phyloP scores from a whole-genome alignment of 768 basidiomycete species.

The Lactarius evosmus region DNA sequence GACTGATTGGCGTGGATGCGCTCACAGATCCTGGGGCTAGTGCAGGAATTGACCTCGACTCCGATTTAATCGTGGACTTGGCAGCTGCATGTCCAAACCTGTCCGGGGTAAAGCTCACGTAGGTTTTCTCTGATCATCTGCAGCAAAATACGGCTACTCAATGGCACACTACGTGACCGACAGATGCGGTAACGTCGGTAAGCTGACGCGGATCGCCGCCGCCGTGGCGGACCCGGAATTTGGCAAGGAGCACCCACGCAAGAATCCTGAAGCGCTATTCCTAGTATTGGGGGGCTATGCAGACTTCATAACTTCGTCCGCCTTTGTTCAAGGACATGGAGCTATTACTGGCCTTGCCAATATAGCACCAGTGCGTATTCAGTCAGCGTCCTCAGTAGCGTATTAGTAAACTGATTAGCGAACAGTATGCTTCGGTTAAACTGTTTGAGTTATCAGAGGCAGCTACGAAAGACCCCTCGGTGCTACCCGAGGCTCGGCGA shows the following conservation, averaged over 20 bases:
- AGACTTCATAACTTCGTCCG: conserved; percentile 77
- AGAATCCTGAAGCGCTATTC: conserved; percentile 64
- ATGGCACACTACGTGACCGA: not conserved
- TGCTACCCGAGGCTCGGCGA: conserved; percentile 64
- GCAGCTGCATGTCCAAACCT: conserved; percentile 74
- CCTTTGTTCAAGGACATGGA: conserved; percentile 74
- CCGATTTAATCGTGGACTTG: conserved; percentile 79
- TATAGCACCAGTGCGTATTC: conserved; percentile 60
- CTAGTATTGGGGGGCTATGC: conserved; percentile 81
- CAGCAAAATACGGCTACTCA: conserved; percentile 9
- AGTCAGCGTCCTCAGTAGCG: not conserved
- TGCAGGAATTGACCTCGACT: conserved; percentile 89
- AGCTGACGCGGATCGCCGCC: conserved; percentile 80
- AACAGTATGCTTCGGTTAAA: conserved; percentile 54
- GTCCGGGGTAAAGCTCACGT: conserved; percentile 88
- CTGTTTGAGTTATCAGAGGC: conserved; percentile 61
- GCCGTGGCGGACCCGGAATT: conserved; percentile 58
- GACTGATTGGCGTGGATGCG: not conserved
- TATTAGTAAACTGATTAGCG: not conserved
- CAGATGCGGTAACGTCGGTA: conserved; percentile 90
- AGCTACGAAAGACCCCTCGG: conserved; percentile 50
- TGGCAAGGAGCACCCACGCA: conserved; percentile 58
- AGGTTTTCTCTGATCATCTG: conserved; percentile 33
- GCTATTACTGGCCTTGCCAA: conserved; percentile 91
- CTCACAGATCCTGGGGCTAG: conserved; percentile 75